Evolutionary conservation across 2,329 filamentous ascomycete species (phyloP).

Genomic region (Pezicula neosporulosa): DNA sequence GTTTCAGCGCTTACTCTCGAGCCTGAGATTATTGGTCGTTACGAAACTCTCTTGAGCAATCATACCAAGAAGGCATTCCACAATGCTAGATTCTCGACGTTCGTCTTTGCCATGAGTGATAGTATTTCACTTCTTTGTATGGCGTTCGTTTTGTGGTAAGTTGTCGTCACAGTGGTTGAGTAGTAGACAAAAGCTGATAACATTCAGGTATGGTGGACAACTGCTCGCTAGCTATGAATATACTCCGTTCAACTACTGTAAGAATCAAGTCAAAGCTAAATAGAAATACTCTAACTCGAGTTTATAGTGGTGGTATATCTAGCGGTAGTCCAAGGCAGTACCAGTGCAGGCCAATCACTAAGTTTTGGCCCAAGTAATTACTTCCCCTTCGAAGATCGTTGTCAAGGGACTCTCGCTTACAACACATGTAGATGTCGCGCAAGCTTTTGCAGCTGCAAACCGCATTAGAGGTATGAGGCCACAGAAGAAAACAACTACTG

Average conservation of each 20-base stretch:
- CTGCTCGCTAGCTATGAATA: constrained; percentile 36
- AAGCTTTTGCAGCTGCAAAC: constrained; percentile 54
- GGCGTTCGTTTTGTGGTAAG: constrained; percentile 55
- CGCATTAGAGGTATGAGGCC: constrained; percentile 46
- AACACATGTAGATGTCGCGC: constrained; percentile 40
- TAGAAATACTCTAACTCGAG: constrained; percentile 71
- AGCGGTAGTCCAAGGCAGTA: constrained; percentile 46
- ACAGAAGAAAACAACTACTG: not conserved
- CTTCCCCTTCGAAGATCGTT: constrained; percentile 3
- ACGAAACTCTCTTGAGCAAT: constrained; percentile 37
- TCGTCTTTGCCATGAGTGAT: constrained; percentile 50
- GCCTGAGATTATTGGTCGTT: constrained; percentile 46
- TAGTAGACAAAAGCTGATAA: not conserved
- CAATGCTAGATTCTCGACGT: constrained; percentile 41
- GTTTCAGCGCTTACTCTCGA: constrained; percentile 60
- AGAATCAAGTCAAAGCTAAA: constrained; percentile 30
- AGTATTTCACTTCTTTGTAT: constrained; percentile 54
- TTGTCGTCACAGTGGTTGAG: not conserved
- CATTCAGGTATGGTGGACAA: constrained; percentile 45
- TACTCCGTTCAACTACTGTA: constrained; percentile 16
- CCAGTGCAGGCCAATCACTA: constrained; percentile 49
- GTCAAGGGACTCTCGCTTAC: not conserved
- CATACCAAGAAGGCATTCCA: constrained; percentile 43
- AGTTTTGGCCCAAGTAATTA: constrained; percentile 39
- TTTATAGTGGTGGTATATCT: constrained; percentile 45